Evolutionary conservation across 768 basidiomycete genomes (phyloP).

Genomic region (Dentipellis sp.): DNA sequence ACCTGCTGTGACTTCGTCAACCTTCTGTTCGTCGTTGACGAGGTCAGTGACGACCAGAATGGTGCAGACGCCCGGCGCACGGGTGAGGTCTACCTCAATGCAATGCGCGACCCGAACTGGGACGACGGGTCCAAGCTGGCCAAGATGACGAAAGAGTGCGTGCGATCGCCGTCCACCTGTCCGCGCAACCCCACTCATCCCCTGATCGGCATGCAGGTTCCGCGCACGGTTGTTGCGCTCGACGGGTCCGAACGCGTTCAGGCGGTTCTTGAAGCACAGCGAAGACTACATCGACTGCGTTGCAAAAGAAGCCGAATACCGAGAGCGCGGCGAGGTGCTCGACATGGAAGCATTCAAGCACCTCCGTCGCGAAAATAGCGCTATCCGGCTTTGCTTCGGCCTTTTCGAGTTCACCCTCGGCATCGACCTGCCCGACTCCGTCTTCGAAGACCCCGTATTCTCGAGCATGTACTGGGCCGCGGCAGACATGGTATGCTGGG

Average conservation of each 20-base stretch:
- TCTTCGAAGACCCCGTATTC: constrained; percentile 50
- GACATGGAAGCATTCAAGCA: constrained; percentile 42
- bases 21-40: constrained; percentile 52
- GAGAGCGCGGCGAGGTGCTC: constrained; percentile 49
- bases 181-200: not conserved
- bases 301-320: constrained; percentile 51
- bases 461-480: constrained; percentile 51
- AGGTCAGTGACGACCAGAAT: constrained; percentile 60
- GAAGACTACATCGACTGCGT: constrained; percentile 52
- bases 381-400: constrained; percentile 56
- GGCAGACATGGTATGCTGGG: constrained; percentile 62
- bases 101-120: constrained; percentile 46
- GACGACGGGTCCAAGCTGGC: constrained; percentile 49
- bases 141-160: constrained; percentile 58
- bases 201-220: constrained; percentile 32
- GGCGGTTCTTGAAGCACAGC: constrained; percentile 47
- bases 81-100: constrained; percentile 45
- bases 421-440: constrained; percentile 53
- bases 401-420: constrained; percentile 57
- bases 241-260: constrained; percentile 36
- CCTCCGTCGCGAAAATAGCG: constrained; percentile 64
- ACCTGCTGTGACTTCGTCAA: constrained; percentile 55
- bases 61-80: constrained; percentile 48
- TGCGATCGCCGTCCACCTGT: not conserved
- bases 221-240: constrained; percentile 36